Conservation (phyloP, 139 green algal genomes). For the Nannochloris sp. region DNA sequence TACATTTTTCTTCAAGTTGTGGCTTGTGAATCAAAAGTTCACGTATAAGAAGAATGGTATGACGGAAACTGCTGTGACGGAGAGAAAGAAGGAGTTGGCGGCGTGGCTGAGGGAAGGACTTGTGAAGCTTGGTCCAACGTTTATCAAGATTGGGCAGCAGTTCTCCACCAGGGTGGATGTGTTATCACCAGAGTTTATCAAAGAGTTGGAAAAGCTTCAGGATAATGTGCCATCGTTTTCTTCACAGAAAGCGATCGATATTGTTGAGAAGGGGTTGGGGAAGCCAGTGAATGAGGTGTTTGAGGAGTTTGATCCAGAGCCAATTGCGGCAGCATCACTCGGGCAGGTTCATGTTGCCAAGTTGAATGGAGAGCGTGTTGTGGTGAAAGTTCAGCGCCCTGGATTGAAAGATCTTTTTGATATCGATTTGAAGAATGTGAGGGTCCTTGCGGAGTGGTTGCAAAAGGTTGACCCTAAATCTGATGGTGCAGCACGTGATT, state of each 20-base stretch:
- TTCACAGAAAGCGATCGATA: slow-evolving; percentile 55
- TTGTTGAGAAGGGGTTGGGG: slow-evolving; percentile 76
- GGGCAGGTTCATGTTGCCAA: slow-evolving; percentile 60
- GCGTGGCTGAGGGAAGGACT: slow-evolving; percentile 89
- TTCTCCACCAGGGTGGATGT: slow-evolving; percentile 68
- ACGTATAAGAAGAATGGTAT: slow-evolving; percentile 67
- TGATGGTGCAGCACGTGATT: slow-evolving; percentile 94
- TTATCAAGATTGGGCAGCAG: slow-evolving; percentile 78
- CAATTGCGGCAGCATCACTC: slow-evolving; percentile 89
- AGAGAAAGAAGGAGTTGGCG: slow-evolving; percentile 40
- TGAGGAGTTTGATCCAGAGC: slow-evolving; percentile 70
- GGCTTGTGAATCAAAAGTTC: slow-evolving; percentile 44
- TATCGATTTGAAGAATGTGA: slow-evolving; percentile 79
- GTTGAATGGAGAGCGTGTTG: slow-evolving; percentile 56
- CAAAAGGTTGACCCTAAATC: slow-evolving; percentile 85
- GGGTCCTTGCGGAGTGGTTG: slow-evolving; percentile 70
- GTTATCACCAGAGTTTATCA: slow-evolving; percentile 84
- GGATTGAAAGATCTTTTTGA: slow-evolving; percentile 66
- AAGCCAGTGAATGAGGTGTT: slow-evolving; percentile 62
- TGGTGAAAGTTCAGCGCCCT: slow-evolving; percentile 73
- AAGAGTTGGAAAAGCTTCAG: slow-evolving; percentile 92
- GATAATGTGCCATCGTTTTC: slow-evolving; percentile 95
- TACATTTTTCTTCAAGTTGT: slow-evolving; percentile 68
- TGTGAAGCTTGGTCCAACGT: slow-evolving; percentile 72
- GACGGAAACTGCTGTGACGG: slow-evolving; percentile 29